A percentile compares a stretch with the other conserved stretches of the same genome.
These are phyloP conservation scores for Alternaria alternata DNA, from an alignment of 2,329 filamentous ascomycete genomes.

Conservation along the genomic window DNA sequence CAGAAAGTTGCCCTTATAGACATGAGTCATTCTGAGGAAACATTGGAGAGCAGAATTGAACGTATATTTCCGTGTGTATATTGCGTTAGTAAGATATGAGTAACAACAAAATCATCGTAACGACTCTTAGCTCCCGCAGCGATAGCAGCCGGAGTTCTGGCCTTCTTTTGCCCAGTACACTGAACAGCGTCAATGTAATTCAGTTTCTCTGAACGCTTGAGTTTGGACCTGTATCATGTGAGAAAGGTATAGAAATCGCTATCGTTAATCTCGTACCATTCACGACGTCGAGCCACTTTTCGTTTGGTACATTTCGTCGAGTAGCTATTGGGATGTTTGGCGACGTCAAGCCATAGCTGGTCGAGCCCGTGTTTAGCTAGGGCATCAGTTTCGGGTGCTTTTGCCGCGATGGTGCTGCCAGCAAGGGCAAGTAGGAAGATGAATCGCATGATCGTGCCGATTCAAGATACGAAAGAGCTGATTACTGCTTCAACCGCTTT, in stretches of 20 bases:
- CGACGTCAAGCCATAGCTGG: constrained; percentile 2
- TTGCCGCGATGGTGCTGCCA: not conserved
- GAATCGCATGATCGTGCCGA: no score
- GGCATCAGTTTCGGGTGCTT: not conserved
- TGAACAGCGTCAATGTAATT: constrained; percentile 45
- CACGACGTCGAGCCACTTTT: no score
- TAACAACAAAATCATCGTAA: no score
- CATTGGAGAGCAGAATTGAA: constrained; percentile 4
- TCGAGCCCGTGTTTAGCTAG: constrained; percentile 6
- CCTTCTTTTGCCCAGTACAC: constrained; percentile 33
- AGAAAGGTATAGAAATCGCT: no score
- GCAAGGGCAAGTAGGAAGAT: no score
- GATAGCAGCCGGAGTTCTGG: constrained; percentile 33
- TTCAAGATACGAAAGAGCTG: not conserved
- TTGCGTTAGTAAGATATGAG: no score
- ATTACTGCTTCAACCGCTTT: not conserved
- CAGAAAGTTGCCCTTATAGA: constrained; percentile 37
- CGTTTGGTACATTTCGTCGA: not conserved
- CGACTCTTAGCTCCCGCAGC: constrained; percentile 36
- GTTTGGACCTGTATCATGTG: not conserved
- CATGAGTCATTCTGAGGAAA: constrained; percentile 2
- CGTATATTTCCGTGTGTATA: no score
- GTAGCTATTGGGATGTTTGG: not conserved
- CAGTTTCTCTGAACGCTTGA: constrained; percentile 23
- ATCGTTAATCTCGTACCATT: no score